Base-by-base conservation (phyloP, 345 rosid species). In the Eucalyptus shirleyi region DNA sequence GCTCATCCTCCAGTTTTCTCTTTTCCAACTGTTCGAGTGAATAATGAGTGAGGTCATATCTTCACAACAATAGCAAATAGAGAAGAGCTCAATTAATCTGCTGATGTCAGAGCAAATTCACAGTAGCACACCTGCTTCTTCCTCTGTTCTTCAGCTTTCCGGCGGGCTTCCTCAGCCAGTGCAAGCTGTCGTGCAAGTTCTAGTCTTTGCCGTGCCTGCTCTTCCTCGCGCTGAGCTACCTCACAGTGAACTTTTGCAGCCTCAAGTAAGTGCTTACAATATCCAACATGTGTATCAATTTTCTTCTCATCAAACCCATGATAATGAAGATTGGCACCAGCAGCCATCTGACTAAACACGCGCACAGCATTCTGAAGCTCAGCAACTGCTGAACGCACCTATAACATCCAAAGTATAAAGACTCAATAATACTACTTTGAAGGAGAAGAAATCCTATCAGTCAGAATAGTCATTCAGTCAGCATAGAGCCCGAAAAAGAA, bases 291-390 rank as follows among this genome's bases (percentile, higher is more conserved):
- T 62, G 99, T 98, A 89, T 96, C 96, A 91, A 98, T 98, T 93
- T 98, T 98, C 95, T 98, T 98, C 93, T 95, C 94, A 92, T 97
- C 99, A 93, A 98, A 97, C 89, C 98, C 99, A 93, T 97, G 99
- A 91, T 95, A 94, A 86, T 97, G 96, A 87, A 95, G 98, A 93
- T 95, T 97, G 89, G 99, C 96, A 88, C 98, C 97, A 90, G 98
- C 99, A 90, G 97, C 96, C 91, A 98, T 88, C 88, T 94, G 98
- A 92, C 96, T 95, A 91, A 98, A 97, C 87, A 97, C 89, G 44
- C 98, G 97, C 77, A 98, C 99, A 91, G 98, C 99, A 93, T 98
- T 98, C 93, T 97, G 97, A 81, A 97, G 95, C 91, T 98, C 99
- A 72, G 96, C 96, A 92, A 98, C 97, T 69, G 99, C 95, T 87